Base-by-base conservation (phyloP, 805 yeast species). In the Nakazawaea ernobii region DNA sequence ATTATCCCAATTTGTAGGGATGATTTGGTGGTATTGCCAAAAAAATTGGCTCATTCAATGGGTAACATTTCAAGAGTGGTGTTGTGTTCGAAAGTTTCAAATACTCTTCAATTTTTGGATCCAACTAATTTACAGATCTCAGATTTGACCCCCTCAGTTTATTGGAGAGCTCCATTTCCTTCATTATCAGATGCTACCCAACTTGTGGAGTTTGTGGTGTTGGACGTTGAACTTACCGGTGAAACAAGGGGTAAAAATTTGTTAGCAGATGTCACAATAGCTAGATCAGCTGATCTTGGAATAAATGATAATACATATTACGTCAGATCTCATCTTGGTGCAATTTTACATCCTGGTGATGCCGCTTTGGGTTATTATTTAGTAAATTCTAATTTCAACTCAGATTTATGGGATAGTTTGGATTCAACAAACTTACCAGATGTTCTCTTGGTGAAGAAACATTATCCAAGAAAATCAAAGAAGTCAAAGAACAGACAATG, bases 1-100 rank as follows among this genome's bases (percentile, higher is more conserved):
- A 82, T 94, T 56, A 96, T 87, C 1, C 99, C 99, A 15, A 82
- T 95, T 38, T 94, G 99, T 77, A 86, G 94, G 66, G 99, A 94
- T 62, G 99, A 95, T 63, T 73, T 94, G 56, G 96, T 94, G 26
- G 88, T 92, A 32, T 71, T 94, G 55, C 99, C 99, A 29, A 84
- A 84, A 62, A 85, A 84, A 60, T 66, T 92, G 55, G 97, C 98
- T 6, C 79, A 80, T 53, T 77, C 86, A 13, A 63, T 88, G 69
- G 97, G 98, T 48, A 84, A 84, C 62, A 86, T 89, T 49, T 73
- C 91, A 32, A 82, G 87, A 62, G 70, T 92, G 53, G 94, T 86
- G 10, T 64, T 94, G 47, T 94, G 99, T 70, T 80, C 87, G 46
- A 88, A 87, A 61, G 70, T 94, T 47, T 78, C 95, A 38, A 92